phyloP scores from a whole-genome alignment of 352 stramenopile species.

The Albugo candida region DNA sequence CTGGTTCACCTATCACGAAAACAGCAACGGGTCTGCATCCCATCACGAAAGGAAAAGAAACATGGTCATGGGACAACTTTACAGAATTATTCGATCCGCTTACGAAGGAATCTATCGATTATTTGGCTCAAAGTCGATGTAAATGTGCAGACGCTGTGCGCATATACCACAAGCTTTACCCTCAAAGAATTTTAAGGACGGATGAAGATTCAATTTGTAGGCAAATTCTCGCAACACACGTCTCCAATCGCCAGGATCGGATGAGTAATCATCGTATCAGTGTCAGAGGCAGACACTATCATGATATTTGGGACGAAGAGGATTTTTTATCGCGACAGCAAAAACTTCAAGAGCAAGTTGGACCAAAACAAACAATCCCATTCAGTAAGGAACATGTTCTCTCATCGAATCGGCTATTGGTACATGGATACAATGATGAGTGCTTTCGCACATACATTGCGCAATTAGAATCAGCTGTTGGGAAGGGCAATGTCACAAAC shows the following conservation, averaged over 20 bases:
- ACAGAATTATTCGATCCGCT: constrained; percentile 35
- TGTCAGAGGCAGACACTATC: constrained; percentile 42
- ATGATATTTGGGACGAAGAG: constrained; percentile 57
- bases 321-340: constrained; percentile 26
- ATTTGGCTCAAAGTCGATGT: constrained; percentile 25
- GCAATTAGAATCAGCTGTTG: constrained; percentile 15
- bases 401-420: constrained; percentile 31
- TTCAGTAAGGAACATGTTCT: constrained; percentile 19
- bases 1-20: constrained; percentile 9
- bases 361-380: constrained; percentile 13
- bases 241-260: constrained; percentile 12
- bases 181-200: constrained; percentile 1
- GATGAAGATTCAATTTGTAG: constrained; percentile 6
- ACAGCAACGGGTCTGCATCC: constrained; percentile 19
- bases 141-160: constrained; percentile 32
- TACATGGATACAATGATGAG: constrained; percentile 62
- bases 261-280: constrained; percentile 13
- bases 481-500: background rate
- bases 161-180: constrained; percentile 14
- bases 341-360: constrained; percentile 8
- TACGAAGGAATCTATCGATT: constrained; percentile 26
- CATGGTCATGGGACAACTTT: constrained; percentile 46
- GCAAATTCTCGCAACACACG: constrained; percentile 13
- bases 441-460: constrained; percentile 30
- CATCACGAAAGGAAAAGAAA: constrained; percentile 12